Evolutionary conservation across 2,329 filamentous ascomycete species (phyloP).

Genomic region (Ophiostoma pallidulum): DNA sequence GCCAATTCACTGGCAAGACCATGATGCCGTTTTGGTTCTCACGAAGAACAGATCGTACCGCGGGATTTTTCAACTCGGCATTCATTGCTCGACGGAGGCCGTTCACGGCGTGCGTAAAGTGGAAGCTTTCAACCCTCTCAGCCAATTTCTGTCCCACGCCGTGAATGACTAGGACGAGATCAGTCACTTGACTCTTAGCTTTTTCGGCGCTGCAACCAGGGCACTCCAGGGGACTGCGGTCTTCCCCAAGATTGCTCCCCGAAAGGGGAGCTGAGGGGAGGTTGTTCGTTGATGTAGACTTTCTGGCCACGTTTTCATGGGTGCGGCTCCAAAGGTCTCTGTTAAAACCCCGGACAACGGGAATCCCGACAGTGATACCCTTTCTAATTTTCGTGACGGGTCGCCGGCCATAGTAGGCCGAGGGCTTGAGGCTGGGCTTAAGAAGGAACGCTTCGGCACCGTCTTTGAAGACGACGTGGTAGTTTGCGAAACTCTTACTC

Average conservation of each 20-base stretch:
- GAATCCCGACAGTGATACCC: conserved; percentile 71
- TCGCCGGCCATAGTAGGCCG: conserved; percentile 70
- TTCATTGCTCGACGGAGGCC: conserved; percentile 80
- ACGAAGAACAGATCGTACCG: conserved; percentile 66
- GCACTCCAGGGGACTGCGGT: conserved; percentile 29
- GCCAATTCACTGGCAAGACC: conserved; percentile 92
- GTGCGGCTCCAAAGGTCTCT: conserved; percentile 64
- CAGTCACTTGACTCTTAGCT: conserved; percentile 62
- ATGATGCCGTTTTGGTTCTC: conserved; percentile 80
- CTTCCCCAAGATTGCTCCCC: background rate
- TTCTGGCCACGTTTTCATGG: conserved; percentile 35
- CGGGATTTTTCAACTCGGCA: conserved; percentile 64
- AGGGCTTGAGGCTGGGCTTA: conserved; percentile 76
- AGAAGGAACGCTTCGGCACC: conserved; percentile 69
- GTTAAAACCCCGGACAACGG: conserved; percentile 85
- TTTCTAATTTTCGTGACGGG: conserved; percentile 80
- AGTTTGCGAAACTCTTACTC: conserved; percentile 54
- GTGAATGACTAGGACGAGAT: conserved; percentile 84
- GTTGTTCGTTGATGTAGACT: conserved; percentile 16
- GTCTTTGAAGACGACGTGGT: conserved; percentile 82
- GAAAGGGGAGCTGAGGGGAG: background rate
- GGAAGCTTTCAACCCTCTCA: conserved; percentile 87
- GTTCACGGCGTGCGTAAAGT: conserved; percentile 95
- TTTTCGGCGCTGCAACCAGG: conserved; percentile 54
- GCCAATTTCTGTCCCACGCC: conserved; percentile 96